Evolutionary conservation across 164 flowering plant species (phyloP).

Genomic region (Kingdonia uniflora): DNA sequence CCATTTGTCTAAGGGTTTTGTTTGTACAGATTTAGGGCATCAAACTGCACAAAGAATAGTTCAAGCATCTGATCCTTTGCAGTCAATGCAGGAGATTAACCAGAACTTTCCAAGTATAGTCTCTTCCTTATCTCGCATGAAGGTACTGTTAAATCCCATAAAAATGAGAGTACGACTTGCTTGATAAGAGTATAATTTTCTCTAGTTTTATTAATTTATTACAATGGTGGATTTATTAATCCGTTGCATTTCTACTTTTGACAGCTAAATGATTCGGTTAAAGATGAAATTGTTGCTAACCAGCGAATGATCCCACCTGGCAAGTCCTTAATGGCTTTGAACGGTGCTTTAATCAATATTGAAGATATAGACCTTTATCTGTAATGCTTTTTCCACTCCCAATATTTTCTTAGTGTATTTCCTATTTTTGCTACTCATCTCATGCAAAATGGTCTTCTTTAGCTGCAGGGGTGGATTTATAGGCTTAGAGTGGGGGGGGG

Average conservation of each 20-base stretch:
- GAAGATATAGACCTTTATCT: conserved; percentile 90
- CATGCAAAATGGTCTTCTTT: background rate
- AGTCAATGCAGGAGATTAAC: conserved; percentile 90
- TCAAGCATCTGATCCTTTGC: conserved; percentile 92
- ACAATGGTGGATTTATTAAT: background rate
- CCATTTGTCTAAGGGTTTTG: conserved; percentile 5
- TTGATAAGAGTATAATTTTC: too few relatives aligned
- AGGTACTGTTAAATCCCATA: too few relatives aligned
- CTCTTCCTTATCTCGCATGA: conserved; percentile 95
- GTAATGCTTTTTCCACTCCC: conserved; percentile 39
- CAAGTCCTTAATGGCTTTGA: conserved; percentile 94
- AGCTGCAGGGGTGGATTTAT: background rate
- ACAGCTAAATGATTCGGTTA: conserved; percentile 81
- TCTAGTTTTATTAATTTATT: too few relatives aligned
- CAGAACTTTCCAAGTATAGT: conserved; percentile 95
- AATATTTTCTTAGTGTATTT: background rate
- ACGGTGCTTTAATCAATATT: conserved; percentile 89
- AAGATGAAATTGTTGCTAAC: conserved; percentile 86
- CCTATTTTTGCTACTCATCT: background rate
- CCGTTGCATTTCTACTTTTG: conserved; percentile 11
- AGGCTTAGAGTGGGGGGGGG: too few relatives aligned
- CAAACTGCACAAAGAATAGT: conserved; percentile 95
- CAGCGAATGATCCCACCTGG: conserved; percentile 98
- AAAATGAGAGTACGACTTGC: too few relatives aligned
- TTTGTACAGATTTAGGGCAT: conserved; percentile 80